These are phyloP conservation scores for Darksidea phi DNA, from an alignment of 495 filamentous ascomycete genomes.

Conservation along the genomic window DNA sequence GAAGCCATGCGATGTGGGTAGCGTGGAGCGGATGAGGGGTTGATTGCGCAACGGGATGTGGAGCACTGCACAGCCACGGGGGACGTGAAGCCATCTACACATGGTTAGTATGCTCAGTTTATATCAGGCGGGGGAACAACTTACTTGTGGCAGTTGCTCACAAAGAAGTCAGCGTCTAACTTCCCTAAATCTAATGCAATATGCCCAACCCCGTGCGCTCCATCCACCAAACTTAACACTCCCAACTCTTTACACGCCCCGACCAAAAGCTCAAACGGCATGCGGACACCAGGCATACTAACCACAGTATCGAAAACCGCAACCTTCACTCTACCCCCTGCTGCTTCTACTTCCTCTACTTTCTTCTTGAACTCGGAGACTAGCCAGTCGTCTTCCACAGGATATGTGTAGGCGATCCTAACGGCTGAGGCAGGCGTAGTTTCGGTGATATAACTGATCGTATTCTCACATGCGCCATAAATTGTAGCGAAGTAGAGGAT, in stretches of 20 bases:
- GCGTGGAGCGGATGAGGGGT: slow-evolving; percentile 64
- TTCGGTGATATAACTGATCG: slow-evolving; percentile 67
- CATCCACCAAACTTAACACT: slow-evolving; percentile 70
- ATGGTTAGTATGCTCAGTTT: slow-evolving; percentile 5
- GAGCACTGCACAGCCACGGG: slow-evolving; percentile 76
- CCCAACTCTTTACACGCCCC: slow-evolving; percentile 61
- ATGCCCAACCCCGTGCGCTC: slow-evolving; percentile 78
- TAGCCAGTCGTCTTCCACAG: slow-evolving; percentile 59
- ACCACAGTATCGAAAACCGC: slow-evolving; percentile 80
- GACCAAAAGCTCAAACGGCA: slow-evolving; percentile 72
- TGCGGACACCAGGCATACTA: slow-evolving; percentile 69
- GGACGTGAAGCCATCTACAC: slow-evolving; percentile 74
- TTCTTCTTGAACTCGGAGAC: slow-evolving; percentile 52
- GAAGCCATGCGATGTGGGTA: slow-evolving; percentile 72
- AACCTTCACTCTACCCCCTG: slow-evolving; percentile 46
- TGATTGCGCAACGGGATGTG: slow-evolving; percentile 77
- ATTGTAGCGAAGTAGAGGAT: slow-evolving; percentile 66
- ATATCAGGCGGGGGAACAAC: slow-evolving; percentile 7
- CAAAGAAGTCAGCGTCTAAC: slow-evolving; percentile 79
- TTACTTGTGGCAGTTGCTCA: slow-evolving; percentile 81
- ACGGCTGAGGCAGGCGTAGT: slow-evolving; percentile 46
- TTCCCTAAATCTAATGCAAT: slow-evolving; percentile 62
- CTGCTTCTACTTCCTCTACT: slow-evolving; percentile 38
- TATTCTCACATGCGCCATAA: slow-evolving; percentile 73
- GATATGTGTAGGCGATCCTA: slow-evolving; percentile 55